phyloP scores from a whole-genome alignment of 345 rosid genomes.

The Populus alba region DNA sequence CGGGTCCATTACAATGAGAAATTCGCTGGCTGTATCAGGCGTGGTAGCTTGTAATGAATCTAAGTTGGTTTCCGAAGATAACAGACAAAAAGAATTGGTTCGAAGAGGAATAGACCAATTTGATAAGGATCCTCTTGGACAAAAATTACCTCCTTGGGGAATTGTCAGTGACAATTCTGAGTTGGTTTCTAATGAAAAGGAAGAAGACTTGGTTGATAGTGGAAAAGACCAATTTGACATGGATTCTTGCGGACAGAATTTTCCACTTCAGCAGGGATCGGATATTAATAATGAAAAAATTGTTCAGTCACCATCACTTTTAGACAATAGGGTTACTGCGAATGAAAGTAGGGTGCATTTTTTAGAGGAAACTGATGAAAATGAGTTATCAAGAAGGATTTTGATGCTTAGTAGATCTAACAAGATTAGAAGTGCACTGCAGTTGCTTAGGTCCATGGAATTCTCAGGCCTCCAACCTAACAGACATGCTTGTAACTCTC shows the following conservation, averaged over 20 bases:
- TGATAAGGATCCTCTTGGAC: conserved; percentile 10
- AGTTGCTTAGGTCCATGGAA: conserved; percentile 59
- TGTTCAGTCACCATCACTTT: conserved; percentile 6
- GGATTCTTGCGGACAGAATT: conserved; percentile 13
- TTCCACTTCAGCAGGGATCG: conserved; percentile 12
- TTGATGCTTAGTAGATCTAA: conserved; percentile 68
- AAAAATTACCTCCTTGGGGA: conserved; percentile 24
- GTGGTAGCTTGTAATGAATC: conserved; percentile 18
- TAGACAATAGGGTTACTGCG: neutral
- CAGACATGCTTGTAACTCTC: conserved; percentile 65
- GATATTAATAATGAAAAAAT: conserved; percentile 20
- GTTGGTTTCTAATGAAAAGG: conserved; percentile 19
- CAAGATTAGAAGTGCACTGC: conserved; percentile 66
- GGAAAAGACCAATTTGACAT: conserved; percentile 15
- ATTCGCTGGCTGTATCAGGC: neutral
- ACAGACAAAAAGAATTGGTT: conserved; percentile 8
- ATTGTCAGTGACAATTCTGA: too few species aligned
- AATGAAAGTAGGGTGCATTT: conserved; percentile 36
- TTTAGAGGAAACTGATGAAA: conserved; percentile 67
- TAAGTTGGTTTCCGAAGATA: conserved; percentile 18
- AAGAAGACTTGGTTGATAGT: conserved; percentile 7
- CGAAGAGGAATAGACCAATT: conserved; percentile 18
- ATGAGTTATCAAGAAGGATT: conserved; percentile 59
- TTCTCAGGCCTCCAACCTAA: conserved; percentile 43
- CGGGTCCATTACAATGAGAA: conserved; percentile 7